A percentile compares a stretch with the other conserved stretches of the same genome.
These are phyloP conservation scores for Quercus lobata DNA, from an alignment of 331 rosid species.

Conservation along the genomic window DNA sequence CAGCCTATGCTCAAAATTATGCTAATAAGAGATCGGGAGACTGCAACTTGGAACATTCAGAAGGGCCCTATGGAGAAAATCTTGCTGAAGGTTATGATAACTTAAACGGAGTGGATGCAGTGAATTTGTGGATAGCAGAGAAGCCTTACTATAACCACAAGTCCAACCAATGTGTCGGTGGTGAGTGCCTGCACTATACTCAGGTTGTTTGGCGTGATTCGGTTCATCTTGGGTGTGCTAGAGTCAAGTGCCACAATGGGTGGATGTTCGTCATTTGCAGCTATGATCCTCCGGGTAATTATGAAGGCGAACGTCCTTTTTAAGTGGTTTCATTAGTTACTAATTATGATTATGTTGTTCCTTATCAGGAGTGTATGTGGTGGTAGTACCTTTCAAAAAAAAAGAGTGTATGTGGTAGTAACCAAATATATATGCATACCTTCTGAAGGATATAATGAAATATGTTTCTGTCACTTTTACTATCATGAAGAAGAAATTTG, in stretches of 20 bases:
- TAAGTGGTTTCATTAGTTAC: not conserved
- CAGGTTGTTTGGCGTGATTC: conserved; percentile 36
- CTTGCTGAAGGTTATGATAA: not conserved
- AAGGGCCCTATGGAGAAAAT: conserved; percentile 14
- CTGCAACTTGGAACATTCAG: conserved; percentile 16
- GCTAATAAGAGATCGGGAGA: not conserved
- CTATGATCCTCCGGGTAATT: conserved; percentile 41
- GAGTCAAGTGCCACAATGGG: conserved; percentile 21
- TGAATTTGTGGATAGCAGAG: conserved; percentile 22
- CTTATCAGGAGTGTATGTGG: not conserved
- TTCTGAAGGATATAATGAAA: too few species aligned
- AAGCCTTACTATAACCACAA: conserved; percentile 13
- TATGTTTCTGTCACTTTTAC: too few species aligned
- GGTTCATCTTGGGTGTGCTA: conserved; percentile 33
- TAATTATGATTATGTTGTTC: not conserved
- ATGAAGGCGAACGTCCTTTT: conserved; percentile 29
- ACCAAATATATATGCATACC: too few species aligned
- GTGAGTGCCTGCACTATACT: conserved; percentile 38
- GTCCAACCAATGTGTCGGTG: conserved; percentile 20
- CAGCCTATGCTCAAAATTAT: conserved; percentile 12
- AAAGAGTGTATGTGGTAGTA: too few species aligned
- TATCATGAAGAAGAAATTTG: too few species aligned
- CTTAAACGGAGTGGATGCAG: conserved; percentile 14
- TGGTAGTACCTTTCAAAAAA: too few species aligned
- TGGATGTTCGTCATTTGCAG: conserved; percentile 36